Percentiles rank a stretch among this genome's conserved stretches.
phyloP scores from a whole-genome alignment of 495 filamentous ascomycete genomes.

The Oleoguttula mirabilis region DNA sequence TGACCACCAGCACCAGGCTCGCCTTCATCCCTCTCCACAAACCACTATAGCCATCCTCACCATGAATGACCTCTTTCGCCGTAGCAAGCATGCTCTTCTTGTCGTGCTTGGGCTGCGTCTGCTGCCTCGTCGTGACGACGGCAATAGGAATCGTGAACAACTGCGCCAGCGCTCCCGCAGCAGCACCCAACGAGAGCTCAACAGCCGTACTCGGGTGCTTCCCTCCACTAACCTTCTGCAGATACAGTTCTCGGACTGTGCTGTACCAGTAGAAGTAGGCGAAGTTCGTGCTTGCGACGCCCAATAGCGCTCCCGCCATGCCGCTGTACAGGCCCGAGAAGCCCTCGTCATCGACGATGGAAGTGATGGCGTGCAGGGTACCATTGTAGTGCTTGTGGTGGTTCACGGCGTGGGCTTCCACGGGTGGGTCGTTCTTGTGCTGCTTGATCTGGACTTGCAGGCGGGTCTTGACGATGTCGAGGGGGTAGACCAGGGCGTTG shows the following conservation, averaged over 20 bases:
- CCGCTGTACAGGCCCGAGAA: slow-evolving; percentile 75
- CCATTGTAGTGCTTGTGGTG: slow-evolving; percentile 61
- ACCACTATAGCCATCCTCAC: slow-evolving; percentile 80
- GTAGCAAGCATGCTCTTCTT: slow-evolving; percentile 83
- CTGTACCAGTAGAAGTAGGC: slow-evolving; percentile 99
- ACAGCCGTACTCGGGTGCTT: slow-evolving; percentile 65
- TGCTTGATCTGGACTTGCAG: slow-evolving; percentile 90
- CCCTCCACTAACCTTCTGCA: slow-evolving; percentile 47
- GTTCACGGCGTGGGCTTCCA: slow-evolving; percentile 26
- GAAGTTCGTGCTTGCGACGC: slow-evolving; percentile 95
- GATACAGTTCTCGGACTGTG: slow-evolving; percentile 69
- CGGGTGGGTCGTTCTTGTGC: slow-evolving; percentile 29
- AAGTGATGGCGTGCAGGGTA: slow-evolving; percentile 74
- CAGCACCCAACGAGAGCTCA: slow-evolving; percentile 78
- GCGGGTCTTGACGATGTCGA: slow-evolving; percentile 95
- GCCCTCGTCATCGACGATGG: slow-evolving; percentile 76
- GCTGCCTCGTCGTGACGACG: slow-evolving; percentile 89
- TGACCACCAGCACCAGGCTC: slow-evolving; percentile 89
- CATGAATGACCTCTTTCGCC: slow-evolving; percentile 71
- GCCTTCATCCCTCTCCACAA: slow-evolving; percentile 95
- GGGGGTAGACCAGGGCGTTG: slow-evolving; percentile 90
- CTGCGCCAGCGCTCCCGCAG: slow-evolving; percentile 84
- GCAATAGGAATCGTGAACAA: slow-evolving; percentile 93
- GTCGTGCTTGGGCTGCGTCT: slow-evolving; percentile 75
- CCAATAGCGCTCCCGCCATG: slow-evolving; percentile 72